Evolutionary conservation across 2,329 filamentous ascomycete genomes (phyloP), one percentile per base, ranked within the genome.

Genomic region (Colletotrichum cuscutae): DNA sequence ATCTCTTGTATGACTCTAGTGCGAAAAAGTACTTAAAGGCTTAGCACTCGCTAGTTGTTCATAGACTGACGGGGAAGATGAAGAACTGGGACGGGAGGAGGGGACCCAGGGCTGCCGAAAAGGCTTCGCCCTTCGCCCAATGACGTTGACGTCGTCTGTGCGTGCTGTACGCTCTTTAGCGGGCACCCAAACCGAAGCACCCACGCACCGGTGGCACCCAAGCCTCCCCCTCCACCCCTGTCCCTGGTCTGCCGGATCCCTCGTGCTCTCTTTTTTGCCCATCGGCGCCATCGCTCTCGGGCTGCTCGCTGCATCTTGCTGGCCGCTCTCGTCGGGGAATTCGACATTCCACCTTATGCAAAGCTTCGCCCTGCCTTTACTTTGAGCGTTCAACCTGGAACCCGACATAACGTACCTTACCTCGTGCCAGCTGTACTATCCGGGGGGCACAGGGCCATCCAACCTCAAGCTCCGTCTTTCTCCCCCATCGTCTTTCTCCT

Each of bases 241-340:
- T 32, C 65, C 69, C 65, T 53, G 58, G 69, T 26, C 32, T 68
- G 65, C 58, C 67, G 69, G 69, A 53, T 62, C 56, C 65, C 65
- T 72, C 57, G 69, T 72, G 65, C 58, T 68, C 28, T 71, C 58
- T 49, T 42, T 46, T 42, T 42, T 42, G 37, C 42, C 42, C 42
- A 49, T 49, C 42, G 42, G 42, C 42, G 42, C 42, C 58, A 62
- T 68, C 35, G 65, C 52, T 62, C 52, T 53, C 64, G 68, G 68
- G 56, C 64, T 62, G 56, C 42, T 62, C 64, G 64, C 68, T 71
- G 68, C 64, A 57, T 68, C 63, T 49, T 35, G 52, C 32, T 37
- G 61, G 46, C 32, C 52, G 35, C 28, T 37, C 35, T 57, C 26
- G 42, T 24, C 30, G 30, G 58, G 19, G 60, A 56, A 46, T 54